A percentile compares a stretch with the other conserved stretches of the same genome.
These are phyloP conservation scores for Zelonia costaricensis DNA, from an alignment of 208 protist species.

Conservation along the genomic window DNA sequence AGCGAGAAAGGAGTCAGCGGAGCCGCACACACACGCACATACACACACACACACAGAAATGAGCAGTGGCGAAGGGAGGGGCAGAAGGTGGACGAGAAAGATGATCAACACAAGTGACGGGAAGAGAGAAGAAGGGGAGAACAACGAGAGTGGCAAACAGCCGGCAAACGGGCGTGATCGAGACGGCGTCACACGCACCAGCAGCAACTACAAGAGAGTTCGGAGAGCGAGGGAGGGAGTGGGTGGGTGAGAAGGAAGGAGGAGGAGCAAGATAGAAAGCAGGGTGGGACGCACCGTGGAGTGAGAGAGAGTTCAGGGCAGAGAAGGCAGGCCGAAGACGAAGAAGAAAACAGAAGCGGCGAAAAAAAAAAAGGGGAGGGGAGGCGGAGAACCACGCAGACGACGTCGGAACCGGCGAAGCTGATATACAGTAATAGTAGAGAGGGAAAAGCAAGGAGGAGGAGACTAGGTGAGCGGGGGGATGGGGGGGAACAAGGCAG, in stretches of 20 bases:
- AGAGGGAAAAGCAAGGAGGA: neutral
- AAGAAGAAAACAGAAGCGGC: neutral
- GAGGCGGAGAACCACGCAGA: neutral
- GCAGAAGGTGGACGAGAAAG: no score
- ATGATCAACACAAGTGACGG: conserved; percentile 2
- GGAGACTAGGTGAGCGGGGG: neutral
- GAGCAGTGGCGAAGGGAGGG: no score
- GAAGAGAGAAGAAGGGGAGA: neutral
- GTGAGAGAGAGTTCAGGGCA: neutral
- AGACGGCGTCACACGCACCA: no score
- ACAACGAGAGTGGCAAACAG: neutral
- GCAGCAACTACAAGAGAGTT: no score
- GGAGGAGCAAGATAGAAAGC: neutral
- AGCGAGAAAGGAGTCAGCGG: no score
- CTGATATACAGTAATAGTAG: neutral
- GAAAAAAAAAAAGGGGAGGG: neutral
- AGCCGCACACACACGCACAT: no score
- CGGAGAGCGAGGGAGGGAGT: neutral
- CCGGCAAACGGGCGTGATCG: no score
- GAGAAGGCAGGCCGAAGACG: neutral
- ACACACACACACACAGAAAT: no score
- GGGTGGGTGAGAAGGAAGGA: neutral
- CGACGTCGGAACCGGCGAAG: no score
- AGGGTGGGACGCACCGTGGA: neutral
- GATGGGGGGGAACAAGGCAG: neutral